Evolutionary conservation across 169 alveolate genomes (phyloP).

Genomic region (Babesia caballi): DNA sequence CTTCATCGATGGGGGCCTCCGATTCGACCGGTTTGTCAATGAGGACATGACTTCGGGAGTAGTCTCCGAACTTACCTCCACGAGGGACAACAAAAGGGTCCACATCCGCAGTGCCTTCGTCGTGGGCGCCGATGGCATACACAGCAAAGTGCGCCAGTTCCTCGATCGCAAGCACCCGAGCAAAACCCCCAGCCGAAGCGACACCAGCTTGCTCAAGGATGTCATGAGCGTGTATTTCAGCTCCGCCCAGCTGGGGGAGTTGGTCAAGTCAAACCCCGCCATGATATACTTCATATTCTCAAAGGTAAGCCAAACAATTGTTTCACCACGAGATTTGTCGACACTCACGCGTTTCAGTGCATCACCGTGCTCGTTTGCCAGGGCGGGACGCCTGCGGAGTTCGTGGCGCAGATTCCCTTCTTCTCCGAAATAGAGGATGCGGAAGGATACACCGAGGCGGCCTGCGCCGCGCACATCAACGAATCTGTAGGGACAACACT

Average conservation of each 20-base stretch:
- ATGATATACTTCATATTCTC: conserved; percentile 87
- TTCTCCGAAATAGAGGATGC: conserved; percentile 75
- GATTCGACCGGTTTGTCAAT: conserved; percentile 36
- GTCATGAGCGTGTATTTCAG: conserved; percentile 85
- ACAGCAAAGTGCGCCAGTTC: conserved; percentile 70
- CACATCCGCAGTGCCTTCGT: conserved; percentile 46
- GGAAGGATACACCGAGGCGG: conserved; percentile 7
- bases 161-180: conserved; percentile 63
- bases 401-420: conserved; percentile 88
- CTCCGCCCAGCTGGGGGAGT: conserved; percentile 71
- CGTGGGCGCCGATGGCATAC: conserved; percentile 71
- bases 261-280: conserved; percentile 71
- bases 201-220: conserved; percentile 67
- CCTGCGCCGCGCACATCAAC: conserved; percentile 63
- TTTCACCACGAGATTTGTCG: not conserved
- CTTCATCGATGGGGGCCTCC: conserved; percentile 53
- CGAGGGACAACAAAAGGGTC: conserved; percentile 10
- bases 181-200: conserved; percentile 43
- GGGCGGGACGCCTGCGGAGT: conserved; percentile 82
- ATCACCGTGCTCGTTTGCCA: conserved; percentile 87
- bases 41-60: conserved; percentile 23
- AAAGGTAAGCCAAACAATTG: conserved; percentile 1
- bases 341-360: conserved; percentile 11
- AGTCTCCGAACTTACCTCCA: conserved; percentile 33
- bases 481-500: conserved; percentile 65